Evolutionary conservation across 306 rosid genomes (phyloP).

Genomic region (Lathyrus oleraceus): DNA sequence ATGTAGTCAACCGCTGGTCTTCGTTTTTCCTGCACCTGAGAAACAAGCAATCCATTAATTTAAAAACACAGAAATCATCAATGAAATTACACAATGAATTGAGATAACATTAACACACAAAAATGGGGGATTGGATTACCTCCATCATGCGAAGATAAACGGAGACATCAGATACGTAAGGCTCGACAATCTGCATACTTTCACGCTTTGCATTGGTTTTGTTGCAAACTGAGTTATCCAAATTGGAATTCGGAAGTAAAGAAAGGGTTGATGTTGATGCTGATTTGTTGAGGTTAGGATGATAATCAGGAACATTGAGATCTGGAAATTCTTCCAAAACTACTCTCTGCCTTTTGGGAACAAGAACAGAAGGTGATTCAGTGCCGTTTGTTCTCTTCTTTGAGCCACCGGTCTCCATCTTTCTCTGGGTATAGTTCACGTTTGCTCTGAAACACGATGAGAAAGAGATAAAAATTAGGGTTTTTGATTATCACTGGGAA

Average conservation of each 20-base stretch:
- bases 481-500: not conserved
- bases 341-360: slow-evolving; percentile 46
- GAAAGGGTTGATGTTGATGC: not conserved
- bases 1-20: slow-evolving; percentile 59
- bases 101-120: no score
- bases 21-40: slow-evolving; percentile 41
- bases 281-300: slow-evolving; percentile 24
- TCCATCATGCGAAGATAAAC: slow-evolving; percentile 60
- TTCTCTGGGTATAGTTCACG: not conserved
- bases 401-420: not conserved
- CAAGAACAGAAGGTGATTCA: not conserved
- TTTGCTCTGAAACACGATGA: not conserved
- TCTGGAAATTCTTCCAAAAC: slow-evolving; percentile 59
- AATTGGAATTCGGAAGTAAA: not conserved
- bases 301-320: not conserved
- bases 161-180: slow-evolving; percentile 30
- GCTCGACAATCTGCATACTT: not conserved
- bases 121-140: slow-evolving; percentile 40
- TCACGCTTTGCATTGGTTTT: not conserved
- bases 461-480: not conserved
- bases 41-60: not conserved
- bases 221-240: not conserved
- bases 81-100: not conserved
- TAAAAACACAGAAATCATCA: not conserved
- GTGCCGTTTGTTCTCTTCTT: not conserved